Evolutionary conservation across 345 rosid species (phyloP), one percentile per base, ranked within the genome.

Genomic region (Pseudoturritis turrita): DNA sequence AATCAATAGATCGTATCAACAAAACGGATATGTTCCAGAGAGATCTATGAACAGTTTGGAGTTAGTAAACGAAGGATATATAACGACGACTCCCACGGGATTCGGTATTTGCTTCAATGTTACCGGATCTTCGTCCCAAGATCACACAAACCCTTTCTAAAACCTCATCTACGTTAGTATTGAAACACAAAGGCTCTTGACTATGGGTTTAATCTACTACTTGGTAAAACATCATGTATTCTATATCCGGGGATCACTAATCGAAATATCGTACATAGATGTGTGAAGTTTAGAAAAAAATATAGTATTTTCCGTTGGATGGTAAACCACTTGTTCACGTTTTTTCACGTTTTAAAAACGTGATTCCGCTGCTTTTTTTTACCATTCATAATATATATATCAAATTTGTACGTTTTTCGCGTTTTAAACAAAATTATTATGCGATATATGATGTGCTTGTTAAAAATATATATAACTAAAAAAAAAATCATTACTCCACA

Each of bases 51-150:
- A 74, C 41, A 65, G 6, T 33, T 53, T 71, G 77, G 53, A 57
- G 70, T 50, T 80, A 59, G 17, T 75, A 11, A 71, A 64, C 61
- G 18, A 23, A 77, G 44, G 73, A 43, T 70, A 58, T 4, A 50
- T 15, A 22, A 51, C 74, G 0, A 25, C 51, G 0, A 14, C 14
- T 7, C 50, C 80, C 4, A 29, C 22, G 25, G 86, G 76, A 7
- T 64, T 53, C 1, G 65, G 46, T 4, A 15, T 79, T 33, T 59
- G 57, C 9, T 82, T 76, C 37, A 70, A 75, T 71, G 61, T 75
- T 29, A 71, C 79, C 0, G 86, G 77, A 71, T 74, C 89, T 7
- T 83, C 83, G 11, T 77, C 88, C 0, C 80, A 82, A 0, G 68
- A 68, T 8, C 88, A 86, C 43, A 60, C 80, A 15, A 69, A 81